Conservation (phyloP, 106 monocot species). For the Posidonia australis region DNA sequence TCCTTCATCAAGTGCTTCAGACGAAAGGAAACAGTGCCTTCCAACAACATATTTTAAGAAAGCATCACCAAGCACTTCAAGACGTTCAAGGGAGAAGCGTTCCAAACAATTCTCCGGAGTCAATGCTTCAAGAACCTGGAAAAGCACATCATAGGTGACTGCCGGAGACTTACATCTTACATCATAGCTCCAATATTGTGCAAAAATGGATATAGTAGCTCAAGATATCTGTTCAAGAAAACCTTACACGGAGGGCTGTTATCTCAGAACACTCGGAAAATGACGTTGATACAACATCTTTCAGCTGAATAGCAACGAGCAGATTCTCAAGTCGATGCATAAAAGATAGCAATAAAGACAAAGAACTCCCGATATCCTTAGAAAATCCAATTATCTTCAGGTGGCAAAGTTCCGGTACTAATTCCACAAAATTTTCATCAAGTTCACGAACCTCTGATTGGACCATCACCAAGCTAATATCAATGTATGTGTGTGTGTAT, state of each 20-base stretch:
- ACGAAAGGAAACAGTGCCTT: conserved; percentile 67
- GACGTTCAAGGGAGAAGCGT: conserved; percentile 80
- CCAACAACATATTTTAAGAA: conserved; percentile 85
- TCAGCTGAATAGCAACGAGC: conserved; percentile 82
- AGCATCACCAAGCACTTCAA: conserved; percentile 95
- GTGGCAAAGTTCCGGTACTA: conserved; percentile 77
- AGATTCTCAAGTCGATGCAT: conserved; percentile 87
- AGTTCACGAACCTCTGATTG: conserved; percentile 46
- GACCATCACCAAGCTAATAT: background rate
- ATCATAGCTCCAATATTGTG: background rate
- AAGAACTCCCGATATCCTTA: conserved; percentile 85
- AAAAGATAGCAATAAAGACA: conserved; percentile 86
- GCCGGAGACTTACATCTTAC: background rate
- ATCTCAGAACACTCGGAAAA: conserved; percentile 56
- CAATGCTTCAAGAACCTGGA: conserved; percentile 83
- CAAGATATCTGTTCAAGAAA: background rate
- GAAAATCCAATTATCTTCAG: conserved; percentile 90
- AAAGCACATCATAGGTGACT: background rate
- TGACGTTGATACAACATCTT: conserved; percentile 45
- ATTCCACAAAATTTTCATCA: conserved; percentile 70
- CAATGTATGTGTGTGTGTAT: too few species aligned
- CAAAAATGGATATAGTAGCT: background rate
- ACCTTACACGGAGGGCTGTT: conserved; percentile 52
- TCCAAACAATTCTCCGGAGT: conserved; percentile 92
- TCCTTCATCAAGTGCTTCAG: conserved; percentile 81